A percentile compares a stretch with the other conserved stretches of the same genome.
phyloP scores from a whole-genome alignment of 2,329 filamentous ascomycete genomes.

The Venturia oleaginea region DNA sequence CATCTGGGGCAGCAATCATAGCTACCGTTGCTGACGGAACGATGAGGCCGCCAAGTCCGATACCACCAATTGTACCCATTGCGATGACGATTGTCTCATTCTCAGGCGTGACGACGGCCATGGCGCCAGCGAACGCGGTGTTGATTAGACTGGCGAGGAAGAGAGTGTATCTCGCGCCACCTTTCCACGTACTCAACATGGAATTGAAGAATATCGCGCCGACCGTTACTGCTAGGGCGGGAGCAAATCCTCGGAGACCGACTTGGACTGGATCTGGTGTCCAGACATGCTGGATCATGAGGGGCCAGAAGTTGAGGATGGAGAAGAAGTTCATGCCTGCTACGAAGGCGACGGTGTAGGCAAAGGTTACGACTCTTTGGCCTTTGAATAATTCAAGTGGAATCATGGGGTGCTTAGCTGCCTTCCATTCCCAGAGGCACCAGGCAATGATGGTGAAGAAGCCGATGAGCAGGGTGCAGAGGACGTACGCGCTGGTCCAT shows the following conservation, averaged over 20 bases:
- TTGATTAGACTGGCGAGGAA: conserved; percentile 24
- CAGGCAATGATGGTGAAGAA: conserved; percentile 44
- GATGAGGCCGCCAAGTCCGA: conserved; percentile 30
- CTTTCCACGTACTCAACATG: conserved; percentile 20
- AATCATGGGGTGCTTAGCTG: conserved; percentile 31
- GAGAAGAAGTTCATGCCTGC: conserved; percentile 26
- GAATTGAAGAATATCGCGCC: conserved; percentile 26
- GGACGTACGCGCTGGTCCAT: conserved; percentile 65
- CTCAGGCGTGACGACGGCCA: conserved; percentile 24
- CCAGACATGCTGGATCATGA: conserved; percentile 24
- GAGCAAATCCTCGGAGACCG: conserved; percentile 24
- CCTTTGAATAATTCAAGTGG: conserved; percentile 28
- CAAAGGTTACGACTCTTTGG: conserved; percentile 25
- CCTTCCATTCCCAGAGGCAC: conserved; percentile 30
- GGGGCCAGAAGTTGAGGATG: conserved; percentile 26
- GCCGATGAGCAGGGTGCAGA: conserved; percentile 72
- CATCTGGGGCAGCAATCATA: conserved; percentile 20
- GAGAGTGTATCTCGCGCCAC: conserved; percentile 22
- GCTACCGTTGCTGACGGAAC: conserved; percentile 27
- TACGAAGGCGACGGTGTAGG: conserved; percentile 27
- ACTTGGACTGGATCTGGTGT: conserved; percentile 24
- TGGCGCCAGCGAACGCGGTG: conserved; percentile 25
- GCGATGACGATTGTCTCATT: conserved; percentile 24
- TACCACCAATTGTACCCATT: conserved; percentile 25
- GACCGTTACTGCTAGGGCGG: conserved; percentile 21